Evolutionary conservation across 164 flowering plant species (phyloP).

Genomic region (Aristolochia californica): DNA sequence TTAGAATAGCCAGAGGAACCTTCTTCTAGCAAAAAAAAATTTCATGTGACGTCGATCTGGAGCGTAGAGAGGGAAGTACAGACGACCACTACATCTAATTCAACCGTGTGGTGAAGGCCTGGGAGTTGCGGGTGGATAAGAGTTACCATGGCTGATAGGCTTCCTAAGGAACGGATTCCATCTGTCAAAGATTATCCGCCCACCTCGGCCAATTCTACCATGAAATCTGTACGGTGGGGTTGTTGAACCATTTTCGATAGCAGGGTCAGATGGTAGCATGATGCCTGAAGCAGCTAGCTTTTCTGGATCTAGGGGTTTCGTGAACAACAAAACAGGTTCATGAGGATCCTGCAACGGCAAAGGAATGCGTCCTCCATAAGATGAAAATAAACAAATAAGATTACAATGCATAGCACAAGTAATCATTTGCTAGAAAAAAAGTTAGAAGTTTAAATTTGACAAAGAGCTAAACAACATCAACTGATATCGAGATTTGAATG

Average conservation of each 20-base stretch:
- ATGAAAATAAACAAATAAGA: neutral
- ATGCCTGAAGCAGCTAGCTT: constrained; percentile 79
- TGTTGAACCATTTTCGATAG: constrained; percentile 26
- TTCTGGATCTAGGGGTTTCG: constrained; percentile 70
- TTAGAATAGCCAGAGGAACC: neutral
- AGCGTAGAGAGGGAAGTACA: neutral
- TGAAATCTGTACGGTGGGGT: constrained; percentile 31
- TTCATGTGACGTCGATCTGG: neutral
- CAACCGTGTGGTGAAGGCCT: constrained; percentile 25
- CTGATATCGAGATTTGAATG: no score
- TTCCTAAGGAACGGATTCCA: constrained; percentile 70
- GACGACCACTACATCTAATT: neutral
- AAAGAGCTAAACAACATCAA: no score
- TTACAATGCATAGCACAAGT: no score
- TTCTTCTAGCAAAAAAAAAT: neutral
- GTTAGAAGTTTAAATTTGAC: no score
- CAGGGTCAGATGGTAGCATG: constrained; percentile 41
- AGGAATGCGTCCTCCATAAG: neutral
- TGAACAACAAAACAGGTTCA: constrained; percentile 75
- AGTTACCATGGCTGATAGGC: constrained; percentile 38
- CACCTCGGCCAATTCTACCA: constrained; percentile 94
- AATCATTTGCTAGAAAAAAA: no score
- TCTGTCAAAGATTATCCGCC: constrained; percentile 82
- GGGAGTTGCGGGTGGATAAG: constrained; percentile 31
- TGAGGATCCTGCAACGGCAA: constrained; percentile 65